These are phyloP conservation scores for Ustilaginoidea virens DNA, from an alignment of 2,329 filamentous ascomycete genomes.

Conservation along the genomic window DNA sequence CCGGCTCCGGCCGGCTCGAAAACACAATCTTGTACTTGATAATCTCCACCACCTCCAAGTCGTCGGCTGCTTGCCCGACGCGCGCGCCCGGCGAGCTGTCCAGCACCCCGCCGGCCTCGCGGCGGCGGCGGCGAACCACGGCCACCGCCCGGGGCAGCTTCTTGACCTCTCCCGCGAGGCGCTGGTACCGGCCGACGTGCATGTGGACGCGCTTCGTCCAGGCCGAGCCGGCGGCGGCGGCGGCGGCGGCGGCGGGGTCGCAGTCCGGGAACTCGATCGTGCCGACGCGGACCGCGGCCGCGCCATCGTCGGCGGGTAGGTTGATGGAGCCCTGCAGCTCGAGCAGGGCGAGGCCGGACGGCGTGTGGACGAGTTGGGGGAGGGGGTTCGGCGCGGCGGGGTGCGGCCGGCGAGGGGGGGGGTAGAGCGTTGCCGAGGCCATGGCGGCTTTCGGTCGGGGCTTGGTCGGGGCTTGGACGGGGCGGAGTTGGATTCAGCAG, in stretches of 20 bases:
- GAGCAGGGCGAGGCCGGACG: slow-evolving; percentile 73
- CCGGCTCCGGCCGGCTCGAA: slow-evolving; percentile 69
- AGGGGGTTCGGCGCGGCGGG: slow-evolving; percentile 41
- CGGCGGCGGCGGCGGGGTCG: slow-evolving; percentile 27
- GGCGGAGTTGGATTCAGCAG: too few relatives aligned
- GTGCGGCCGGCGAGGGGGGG: slow-evolving; percentile 14
- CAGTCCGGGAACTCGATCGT: slow-evolving; percentile 68
- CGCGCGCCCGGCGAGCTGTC: slow-evolving; percentile 25
- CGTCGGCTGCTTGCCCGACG: slow-evolving; percentile 22
- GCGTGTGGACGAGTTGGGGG: slow-evolving; percentile 73
- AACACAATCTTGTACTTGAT: slow-evolving; percentile 81
- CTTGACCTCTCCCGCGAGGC: slow-evolving; percentile 79
- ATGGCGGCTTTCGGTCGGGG: too few relatives aligned
- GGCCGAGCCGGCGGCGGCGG: slow-evolving; percentile 30
- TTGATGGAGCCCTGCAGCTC: slow-evolving; percentile 91
- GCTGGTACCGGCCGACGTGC: slow-evolving; percentile 78
- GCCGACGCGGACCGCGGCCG: slow-evolving; percentile 36
- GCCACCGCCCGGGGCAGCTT: slow-evolving; percentile 67
- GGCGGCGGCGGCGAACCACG: slow-evolving; percentile 52
- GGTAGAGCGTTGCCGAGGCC: slow-evolving; percentile 25
- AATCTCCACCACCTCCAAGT: slow-evolving; percentile 75
- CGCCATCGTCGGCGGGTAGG: slow-evolving; percentile 34
- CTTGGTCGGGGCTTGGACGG: too few relatives aligned
- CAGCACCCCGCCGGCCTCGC: slow-evolving; percentile 24
- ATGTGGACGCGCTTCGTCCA: slow-evolving; percentile 90